Evolutionary conservation across 148 eudicot genomes (phyloP).

Genomic region (Rhododendron kiyosumense): DNA sequence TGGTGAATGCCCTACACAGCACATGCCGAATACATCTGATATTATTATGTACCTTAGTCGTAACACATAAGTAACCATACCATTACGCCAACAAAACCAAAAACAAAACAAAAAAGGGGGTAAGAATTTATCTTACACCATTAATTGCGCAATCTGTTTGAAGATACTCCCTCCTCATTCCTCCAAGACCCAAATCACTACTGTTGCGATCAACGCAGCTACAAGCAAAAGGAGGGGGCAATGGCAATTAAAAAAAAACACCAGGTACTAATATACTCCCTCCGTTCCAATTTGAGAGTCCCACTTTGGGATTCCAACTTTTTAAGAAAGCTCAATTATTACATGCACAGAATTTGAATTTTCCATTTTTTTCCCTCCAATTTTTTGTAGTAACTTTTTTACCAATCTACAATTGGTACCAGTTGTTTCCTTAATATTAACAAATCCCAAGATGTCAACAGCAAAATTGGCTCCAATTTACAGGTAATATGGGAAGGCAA

Average conservation of each 20-base stretch:
- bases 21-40: not conserved
- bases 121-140: conserved; percentile 33
- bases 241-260: not conserved
- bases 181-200: conserved; percentile 95
- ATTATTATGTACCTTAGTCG: not conserved
- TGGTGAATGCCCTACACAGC: not conserved
- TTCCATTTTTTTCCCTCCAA: too few species aligned
- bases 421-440: too few species aligned
- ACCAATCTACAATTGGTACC: too few species aligned
- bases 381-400: too few species aligned
- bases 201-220: conserved; percentile 97
- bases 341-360: too few species aligned
- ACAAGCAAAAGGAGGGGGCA: not conserved
- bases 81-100: not conserved
- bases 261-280: not conserved
- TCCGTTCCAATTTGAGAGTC: too few species aligned
- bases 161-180: conserved; percentile 82
- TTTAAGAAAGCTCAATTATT: too few species aligned
- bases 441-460: too few species aligned
- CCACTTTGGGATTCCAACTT: too few species aligned
- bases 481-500: too few species aligned
- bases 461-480: too few species aligned
- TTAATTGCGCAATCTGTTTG: conserved; percentile 93
- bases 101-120: not conserved
- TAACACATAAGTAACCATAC: not conserved